These are phyloP conservation scores for Gorgonomyces haynaldii DNA, from an alignment of 192 early-diverging fungal genomes.

Conservation along the genomic window DNA sequence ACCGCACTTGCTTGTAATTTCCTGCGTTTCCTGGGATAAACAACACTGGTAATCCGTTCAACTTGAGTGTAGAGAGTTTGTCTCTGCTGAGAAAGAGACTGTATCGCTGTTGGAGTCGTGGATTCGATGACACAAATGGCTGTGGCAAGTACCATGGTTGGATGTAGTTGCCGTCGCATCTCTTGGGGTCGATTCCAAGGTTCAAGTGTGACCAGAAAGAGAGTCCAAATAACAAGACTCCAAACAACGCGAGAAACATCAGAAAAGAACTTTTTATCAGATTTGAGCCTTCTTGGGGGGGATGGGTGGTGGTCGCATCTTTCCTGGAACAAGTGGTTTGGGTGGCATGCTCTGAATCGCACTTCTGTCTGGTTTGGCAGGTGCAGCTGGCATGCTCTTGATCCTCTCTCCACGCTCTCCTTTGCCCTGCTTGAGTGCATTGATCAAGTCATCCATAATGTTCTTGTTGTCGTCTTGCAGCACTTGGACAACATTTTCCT, in stretches of 20 bases:
- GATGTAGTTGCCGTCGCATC: slow-evolving; percentile 5
- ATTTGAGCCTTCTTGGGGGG: no score
- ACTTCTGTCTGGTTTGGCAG: no score
- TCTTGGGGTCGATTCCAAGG: neutral
- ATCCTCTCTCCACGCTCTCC: slow-evolving; percentile 13
- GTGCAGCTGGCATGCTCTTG: no score
- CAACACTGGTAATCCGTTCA: slow-evolving; percentile 65
- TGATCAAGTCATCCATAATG: slow-evolving; percentile 26
- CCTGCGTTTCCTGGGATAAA: slow-evolving; percentile 96
- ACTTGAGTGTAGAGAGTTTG: neutral
- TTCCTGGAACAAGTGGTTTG: no score
- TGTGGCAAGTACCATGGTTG: neutral
- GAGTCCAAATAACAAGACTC: neutral
- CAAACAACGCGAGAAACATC: no score
- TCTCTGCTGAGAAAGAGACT: neutral
- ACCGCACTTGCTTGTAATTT: slow-evolving; percentile 78
- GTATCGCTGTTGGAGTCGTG: neutral
- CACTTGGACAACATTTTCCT: no score
- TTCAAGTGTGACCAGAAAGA: slow-evolving; percentile 4
- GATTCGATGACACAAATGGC: neutral
- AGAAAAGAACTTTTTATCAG: no score
- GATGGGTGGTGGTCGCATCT: no score
- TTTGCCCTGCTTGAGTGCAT: slow-evolving; percentile 19
- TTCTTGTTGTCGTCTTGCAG: slow-evolving; percentile 23
- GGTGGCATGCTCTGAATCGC: no score